A percentile compares a stretch with the other conserved stretches of the same genome.
phyloP scores from a whole-genome alignment of 306 rosid species.

The Rosa persica region DNA sequence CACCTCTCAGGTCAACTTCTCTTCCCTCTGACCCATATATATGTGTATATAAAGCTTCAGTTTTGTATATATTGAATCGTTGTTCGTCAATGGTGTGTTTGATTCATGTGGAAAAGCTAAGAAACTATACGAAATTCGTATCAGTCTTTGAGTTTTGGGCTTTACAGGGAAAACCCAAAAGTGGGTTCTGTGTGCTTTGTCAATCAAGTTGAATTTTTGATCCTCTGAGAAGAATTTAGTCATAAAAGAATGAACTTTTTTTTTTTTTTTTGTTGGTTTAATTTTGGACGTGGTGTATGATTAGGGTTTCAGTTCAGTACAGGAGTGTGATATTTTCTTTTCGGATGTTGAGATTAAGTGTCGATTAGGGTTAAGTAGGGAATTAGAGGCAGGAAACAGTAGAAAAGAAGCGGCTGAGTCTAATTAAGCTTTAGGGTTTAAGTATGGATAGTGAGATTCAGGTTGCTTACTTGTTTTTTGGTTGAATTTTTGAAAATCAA shows the following conservation, averaged over 20 bases:
- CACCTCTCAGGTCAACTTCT: slow-evolving; percentile 3
- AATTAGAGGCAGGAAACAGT: neutral
- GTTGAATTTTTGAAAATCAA: neutral
- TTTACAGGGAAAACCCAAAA: neutral
- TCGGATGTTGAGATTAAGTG: neutral
- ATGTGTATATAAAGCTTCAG: neutral
- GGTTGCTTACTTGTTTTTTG: neutral
- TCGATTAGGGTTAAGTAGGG: neutral
- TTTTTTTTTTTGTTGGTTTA: neutral
- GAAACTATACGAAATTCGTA: neutral
- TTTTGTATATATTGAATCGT: neutral
- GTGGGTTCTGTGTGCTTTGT: neutral
- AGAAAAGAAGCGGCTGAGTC: neutral
- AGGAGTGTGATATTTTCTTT: neutral
- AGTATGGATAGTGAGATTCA: neutral
- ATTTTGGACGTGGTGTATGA: neutral
- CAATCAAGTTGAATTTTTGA: neutral
- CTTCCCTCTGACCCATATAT: neutral
- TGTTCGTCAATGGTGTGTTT: neutral
- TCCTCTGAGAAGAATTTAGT: neutral
- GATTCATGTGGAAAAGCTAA: neutral
- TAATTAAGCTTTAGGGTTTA: neutral
- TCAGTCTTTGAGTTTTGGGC: neutral
- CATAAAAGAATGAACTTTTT: neutral
- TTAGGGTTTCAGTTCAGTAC: neutral